Base-by-base conservation (phyloP, 495 filamentous ascomycete genomes). In the Penicillium coffeae region DNA sequence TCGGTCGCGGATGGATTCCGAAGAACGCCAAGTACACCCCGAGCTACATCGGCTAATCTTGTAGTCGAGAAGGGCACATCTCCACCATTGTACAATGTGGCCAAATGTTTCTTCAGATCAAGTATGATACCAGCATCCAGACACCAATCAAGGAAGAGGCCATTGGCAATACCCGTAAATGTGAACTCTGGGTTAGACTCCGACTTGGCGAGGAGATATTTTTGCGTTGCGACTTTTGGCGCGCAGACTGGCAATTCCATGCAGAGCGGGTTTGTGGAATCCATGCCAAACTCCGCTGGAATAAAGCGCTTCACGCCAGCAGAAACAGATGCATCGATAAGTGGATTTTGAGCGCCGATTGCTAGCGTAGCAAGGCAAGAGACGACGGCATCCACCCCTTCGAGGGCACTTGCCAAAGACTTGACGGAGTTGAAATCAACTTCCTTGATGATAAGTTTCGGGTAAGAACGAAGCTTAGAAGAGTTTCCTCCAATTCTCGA, bases 241-340 rank as follows among this genome's bases (percentile, higher is more conserved):
- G 43, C 60, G 21, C 78, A 65, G 30, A 79, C 50, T 2, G 72
- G 68, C 1, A 76, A 55, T 5, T 50, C 40, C 8, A 51, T 37
- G 3, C 51, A 45, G 3, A 67, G 62, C 6, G 65, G 56, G 38
- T 82, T 74, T 45, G 71, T 52, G 3, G 63, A 63, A 42, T 81
- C 64, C 36, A 56, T 66, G 21, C 84, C 85, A 48, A 80, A 88
- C 52, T 85, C 81, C 14, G 75, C 78, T 0, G 82, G 84, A 42
- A 87, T 72, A 48, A 86, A 81, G 14, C 82, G 76, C 56, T 73
- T 70, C 3, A 87, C 81, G n/a, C 74, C 72, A 1, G 78, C 82
- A 0, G 71, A 70, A n/a, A 81, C 58, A 0, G 80, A 73, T 0
- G 83, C 85, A 47, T 86, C 79, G 13, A 87, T 74, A 18, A 83